These are phyloP conservation scores for Musa itinerans DNA, from an alignment of 176 grass and related monocot genomes.

Conservation along the genomic window DNA sequence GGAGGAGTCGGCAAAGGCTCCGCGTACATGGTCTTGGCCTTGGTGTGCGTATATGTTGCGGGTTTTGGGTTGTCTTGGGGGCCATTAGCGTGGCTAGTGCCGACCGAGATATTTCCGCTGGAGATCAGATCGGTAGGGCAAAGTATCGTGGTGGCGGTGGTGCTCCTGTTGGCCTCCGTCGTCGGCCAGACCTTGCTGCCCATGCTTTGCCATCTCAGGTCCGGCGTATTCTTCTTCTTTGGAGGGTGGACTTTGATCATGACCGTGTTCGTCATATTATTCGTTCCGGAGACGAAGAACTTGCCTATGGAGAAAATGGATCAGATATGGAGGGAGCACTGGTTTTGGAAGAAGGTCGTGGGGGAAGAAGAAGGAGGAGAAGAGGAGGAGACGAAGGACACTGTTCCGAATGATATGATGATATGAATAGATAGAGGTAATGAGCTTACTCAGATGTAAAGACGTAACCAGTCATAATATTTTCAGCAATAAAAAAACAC, in stretches of 20 bases:
- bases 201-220: background rate
- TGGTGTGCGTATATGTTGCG: background rate
- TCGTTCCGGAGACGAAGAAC: slow-evolving; percentile 1
- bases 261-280: background rate
- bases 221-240: background rate
- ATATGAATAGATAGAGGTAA: too few species aligned
- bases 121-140: slow-evolving; percentile 1
- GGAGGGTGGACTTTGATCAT: background rate
- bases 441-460: too few species aligned
- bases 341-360: background rate
- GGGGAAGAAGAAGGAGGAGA: background rate
- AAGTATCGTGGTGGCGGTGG: background rate
- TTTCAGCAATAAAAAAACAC: too few species aligned
- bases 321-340: background rate
- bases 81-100: slow-evolving; percentile 6
- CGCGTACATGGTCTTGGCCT: background rate
- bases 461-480: too few species aligned
- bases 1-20: background rate
- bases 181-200: background rate
- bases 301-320: background rate
- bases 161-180: background rate
- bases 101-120: slow-evolving; percentile 2
- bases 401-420: too few species aligned
- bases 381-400: too few species aligned
- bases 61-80: slow-evolving; percentile 4